Conservation (phyloP, 805 yeast species). For the Diddensiella caesifluorescens region DNA sequence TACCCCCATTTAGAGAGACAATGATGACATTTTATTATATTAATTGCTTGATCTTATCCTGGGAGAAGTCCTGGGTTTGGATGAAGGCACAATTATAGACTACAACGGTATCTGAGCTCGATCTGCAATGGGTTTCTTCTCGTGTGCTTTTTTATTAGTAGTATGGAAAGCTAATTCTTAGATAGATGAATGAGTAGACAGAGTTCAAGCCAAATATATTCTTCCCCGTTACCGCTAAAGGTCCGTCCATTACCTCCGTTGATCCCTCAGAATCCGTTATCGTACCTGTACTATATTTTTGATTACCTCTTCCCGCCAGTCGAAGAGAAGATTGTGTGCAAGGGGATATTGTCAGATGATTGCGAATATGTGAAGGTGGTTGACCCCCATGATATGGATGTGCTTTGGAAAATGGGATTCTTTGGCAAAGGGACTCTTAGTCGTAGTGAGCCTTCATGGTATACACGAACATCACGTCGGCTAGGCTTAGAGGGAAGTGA, state of each 20-base stretch:
- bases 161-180: too few species aligned
- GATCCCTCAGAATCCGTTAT: conserved; percentile 61
- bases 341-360: conserved; percentile 19
- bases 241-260: conserved; percentile 46
- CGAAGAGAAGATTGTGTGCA: conserved; percentile 19
- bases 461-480: conserved; percentile 53
- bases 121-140: not conserved
- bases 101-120: conserved; percentile 88
- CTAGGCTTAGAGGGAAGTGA: conserved; percentile 42
- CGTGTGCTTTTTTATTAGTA: too few species aligned
- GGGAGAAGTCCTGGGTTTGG: conserved; percentile 18
- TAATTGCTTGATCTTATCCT: conserved; percentile 13
- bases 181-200: conserved; percentile 18
- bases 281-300: conserved; percentile 48
- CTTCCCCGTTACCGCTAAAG: conserved; percentile 55
- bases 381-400: conserved; percentile 41
- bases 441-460: conserved; percentile 92
- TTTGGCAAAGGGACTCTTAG: conserved; percentile 90
- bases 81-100: conserved; percentile 57
- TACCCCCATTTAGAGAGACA: too few species aligned
- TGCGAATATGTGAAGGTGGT: conserved; percentile 33
- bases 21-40: conserved; percentile 13
- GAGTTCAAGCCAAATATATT: conserved; percentile 31
- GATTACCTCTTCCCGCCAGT: conserved; percentile 19
- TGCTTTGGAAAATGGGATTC: conserved; percentile 80